Base-by-base conservation (phyloP, 805 yeast genomes). In the Cyberlindnera maritima region DNA sequence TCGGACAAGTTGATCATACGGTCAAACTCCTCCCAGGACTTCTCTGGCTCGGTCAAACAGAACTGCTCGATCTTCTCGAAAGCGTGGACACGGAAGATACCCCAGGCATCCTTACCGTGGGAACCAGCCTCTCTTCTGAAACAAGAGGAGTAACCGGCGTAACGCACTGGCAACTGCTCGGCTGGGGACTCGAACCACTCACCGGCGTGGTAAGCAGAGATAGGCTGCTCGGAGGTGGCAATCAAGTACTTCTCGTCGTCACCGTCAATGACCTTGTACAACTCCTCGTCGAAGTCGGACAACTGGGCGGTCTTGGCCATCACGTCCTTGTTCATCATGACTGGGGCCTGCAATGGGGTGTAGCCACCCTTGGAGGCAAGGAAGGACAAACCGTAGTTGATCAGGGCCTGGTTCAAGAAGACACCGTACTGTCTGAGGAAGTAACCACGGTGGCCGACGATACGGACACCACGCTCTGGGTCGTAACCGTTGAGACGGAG, bases 81-180 rank as follows among this genome's bases (percentile, higher is more conserved):
- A 53, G 96, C 96, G 67, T 94, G 99, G 49, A 94, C 98, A 74
- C 99, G 86, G 83, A 94, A 94, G 57, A 94, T 90, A 73, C 99
- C 99, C 99, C 99, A 94, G 41, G 99, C 99, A 65, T 94, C 99
- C 70, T 92, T 92, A 69, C 99, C 99, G 64, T 92, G 98, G 56
- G 97, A 85, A 58, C 99, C 99, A 49, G 99, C 99, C 76, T 94
- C 99, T 75, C 99, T 88, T 73, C 99, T 85, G 84, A 94, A 94
- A 82, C 99, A 94, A 39, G 97, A 87, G 32, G 97, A 90, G 77
- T 86, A 94, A 62, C 99, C 99, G 41, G 97, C 99, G 64, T 94
- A 94, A 72, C 95, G 87, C 55, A 89, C 80, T 52, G 99, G 99
- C 59, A 94, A 79, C 75, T 94, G 99, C 72, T 91, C 97, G 52